Evolutionary conservation across 108 stramenopile species (phyloP), one percentile per base, ranked within the genome.

Genomic region (Parietichytrium sp.): DNA sequence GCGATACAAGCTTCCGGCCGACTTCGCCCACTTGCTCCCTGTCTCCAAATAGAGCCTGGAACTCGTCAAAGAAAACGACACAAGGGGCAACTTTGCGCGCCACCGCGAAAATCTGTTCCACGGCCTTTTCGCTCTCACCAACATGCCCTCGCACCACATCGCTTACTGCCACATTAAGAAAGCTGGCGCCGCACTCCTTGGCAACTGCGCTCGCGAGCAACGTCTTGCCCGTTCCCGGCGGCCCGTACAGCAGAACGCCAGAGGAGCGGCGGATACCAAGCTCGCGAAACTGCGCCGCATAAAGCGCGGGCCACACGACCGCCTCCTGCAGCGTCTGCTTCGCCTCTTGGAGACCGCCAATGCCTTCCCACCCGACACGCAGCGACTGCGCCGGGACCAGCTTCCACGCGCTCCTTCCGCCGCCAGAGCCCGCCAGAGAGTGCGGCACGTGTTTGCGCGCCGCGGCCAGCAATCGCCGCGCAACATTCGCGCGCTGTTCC

Each of bases 31-130:
- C 94, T 20, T 97, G 45, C 15, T 33, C 98, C 82, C 98, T 93
- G 15, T 96, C 92, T 79, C 94, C 91, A 26, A 97, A 98, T 82
- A 98, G 97, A 49, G 98, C 97, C 87, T 98, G 98, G 92, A 99
- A 94, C 90, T 99, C 98, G 83, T 99, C 99, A 83, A 99, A 99
- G 90, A 99, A 97, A 26, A 99, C 90, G 82, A 99, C 98, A 87
- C 98, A 98, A 4, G 99, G 98, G 61, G 95, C 95, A 4, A 97
- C 97, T 26, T 96, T 94, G 72, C 98, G 94, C 3, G 99, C 99
- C 90, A 98, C 98, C 86, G 97, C 97, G 83, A 99, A 99, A 23
- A 99, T 87, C 52, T 96, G 92, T 77, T 96, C 93, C 30, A 99
- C 97, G 82, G 97, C 98, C 12, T 97, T 96, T 90, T 99, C 99